A percentile compares a stretch with the other conserved stretches of the same genome.
phyloP scores from a whole-genome alignment of 306 rosid species.

The Sophora flavescens region DNA sequence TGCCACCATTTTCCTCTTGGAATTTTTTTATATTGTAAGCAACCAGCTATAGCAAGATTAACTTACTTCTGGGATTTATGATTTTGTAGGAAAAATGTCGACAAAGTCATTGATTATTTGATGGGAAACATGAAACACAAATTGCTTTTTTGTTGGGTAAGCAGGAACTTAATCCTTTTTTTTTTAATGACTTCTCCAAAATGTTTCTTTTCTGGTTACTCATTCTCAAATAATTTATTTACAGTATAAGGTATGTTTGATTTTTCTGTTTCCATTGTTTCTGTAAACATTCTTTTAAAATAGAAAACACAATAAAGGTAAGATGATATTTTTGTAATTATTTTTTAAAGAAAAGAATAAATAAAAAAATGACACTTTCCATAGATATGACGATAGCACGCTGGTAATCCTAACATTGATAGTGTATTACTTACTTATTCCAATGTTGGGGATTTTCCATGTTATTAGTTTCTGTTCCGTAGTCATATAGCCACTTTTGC shows the following conservation, averaged over 20 bases:
- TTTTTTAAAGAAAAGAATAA: too few species aligned
- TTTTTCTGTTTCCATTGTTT: too few species aligned
- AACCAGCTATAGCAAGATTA: background rate
- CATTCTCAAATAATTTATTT: background rate
- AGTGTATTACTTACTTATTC: too few species aligned
- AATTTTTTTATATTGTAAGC: constrained; percentile 6
- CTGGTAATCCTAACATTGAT: too few species aligned
- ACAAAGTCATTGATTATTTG: constrained; percentile 55
- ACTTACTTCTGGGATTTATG: constrained; percentile 21
- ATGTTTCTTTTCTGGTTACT: background rate
- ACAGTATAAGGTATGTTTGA: background rate
- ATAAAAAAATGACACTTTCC: background rate
- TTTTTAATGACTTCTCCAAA: background rate
- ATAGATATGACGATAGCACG: background rate
- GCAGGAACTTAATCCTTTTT: constrained; percentile 23
- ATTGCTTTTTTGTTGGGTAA: constrained; percentile 83
- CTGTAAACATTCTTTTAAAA: too few species aligned
- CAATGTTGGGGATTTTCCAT: too few species aligned
- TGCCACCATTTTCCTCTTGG: too few species aligned
- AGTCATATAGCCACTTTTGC: background rate
- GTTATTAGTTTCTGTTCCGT: too few species aligned
- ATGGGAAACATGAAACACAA: constrained; percentile 66
- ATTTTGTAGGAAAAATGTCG: constrained; percentile 62
- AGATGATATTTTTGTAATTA: too few species aligned
- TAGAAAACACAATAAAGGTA: too few species aligned